Evolutionary conservation across 768 basidiomycete species (phyloP).

Genomic region (Calocera cornea): DNA sequence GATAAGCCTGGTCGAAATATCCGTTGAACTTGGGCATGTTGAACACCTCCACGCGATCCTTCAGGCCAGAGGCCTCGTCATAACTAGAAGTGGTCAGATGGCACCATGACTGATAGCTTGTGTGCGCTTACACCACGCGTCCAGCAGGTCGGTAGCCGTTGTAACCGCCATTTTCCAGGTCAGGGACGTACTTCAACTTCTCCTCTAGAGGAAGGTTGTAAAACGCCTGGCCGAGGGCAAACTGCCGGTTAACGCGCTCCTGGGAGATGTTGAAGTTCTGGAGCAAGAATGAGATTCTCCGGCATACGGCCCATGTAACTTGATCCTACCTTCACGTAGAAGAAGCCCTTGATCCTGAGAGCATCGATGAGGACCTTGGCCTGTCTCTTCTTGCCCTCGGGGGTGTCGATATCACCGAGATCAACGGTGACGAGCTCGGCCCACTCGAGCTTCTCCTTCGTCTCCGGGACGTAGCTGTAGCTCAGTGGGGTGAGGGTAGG

Average conservation of each 20-base stretch:
- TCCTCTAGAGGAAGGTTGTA: slow-evolving; percentile 27
- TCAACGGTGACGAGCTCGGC: slow-evolving; percentile 21
- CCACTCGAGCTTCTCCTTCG: slow-evolving; percentile 23
- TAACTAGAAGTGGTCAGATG: slow-evolving; percentile 16
- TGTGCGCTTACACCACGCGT: neutral
- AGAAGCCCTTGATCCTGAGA: slow-evolving; percentile 11
- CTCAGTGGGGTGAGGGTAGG: neutral
- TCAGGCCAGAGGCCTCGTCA: slow-evolving; percentile 27
- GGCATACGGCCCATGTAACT: neutral
- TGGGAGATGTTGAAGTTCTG: slow-evolving; percentile 30
- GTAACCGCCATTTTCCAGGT: slow-evolving; percentile 25
- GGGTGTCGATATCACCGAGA: slow-evolving; percentile 15
- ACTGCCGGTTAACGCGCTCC: slow-evolving; percentile 27
- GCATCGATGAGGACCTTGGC: slow-evolving; percentile 15
- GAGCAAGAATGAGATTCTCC: neutral
- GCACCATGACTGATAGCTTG: neutral
- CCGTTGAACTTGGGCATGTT: slow-evolving; percentile 28
- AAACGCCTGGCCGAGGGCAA: slow-evolving; percentile 28
- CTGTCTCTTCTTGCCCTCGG: slow-evolving; percentile 15
- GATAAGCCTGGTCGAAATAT: slow-evolving; percentile 14
- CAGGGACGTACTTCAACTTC: slow-evolving; percentile 23
- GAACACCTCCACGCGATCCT: slow-evolving; percentile 30
- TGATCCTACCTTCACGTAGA: neutral
- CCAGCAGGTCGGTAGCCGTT: neutral
- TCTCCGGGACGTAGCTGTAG: slow-evolving; percentile 13